Conservation (phyloP, 352 stramenopile species). For the Globisporangium okanoganense region DNA sequence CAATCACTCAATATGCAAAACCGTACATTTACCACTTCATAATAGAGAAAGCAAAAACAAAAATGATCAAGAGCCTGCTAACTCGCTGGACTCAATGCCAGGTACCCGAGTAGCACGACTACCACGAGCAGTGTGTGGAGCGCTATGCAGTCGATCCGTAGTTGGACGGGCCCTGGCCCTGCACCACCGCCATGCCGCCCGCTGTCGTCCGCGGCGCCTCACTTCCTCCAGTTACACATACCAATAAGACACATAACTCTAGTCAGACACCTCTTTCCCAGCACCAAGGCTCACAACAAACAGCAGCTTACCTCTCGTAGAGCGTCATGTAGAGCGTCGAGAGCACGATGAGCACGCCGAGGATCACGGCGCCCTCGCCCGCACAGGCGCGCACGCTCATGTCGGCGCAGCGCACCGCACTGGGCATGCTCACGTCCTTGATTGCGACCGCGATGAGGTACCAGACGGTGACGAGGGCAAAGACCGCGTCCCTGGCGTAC, state of each 20-base stretch:
- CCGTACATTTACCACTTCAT: background rate
- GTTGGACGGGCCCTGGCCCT: conserved; percentile 6
- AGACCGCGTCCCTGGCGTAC: conserved; percentile 60
- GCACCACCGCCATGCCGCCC: conserved; percentile 22
- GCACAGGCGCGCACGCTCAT: conserved; percentile 58
- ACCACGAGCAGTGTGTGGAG: background rate
- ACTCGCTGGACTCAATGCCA: background rate
- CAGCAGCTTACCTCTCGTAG: conserved; percentile 46
- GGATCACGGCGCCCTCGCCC: conserved; percentile 49
- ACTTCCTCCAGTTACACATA: conserved; percentile 4
- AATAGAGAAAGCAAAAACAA: background rate
- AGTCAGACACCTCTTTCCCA: background rate
- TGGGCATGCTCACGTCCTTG: conserved; percentile 47
- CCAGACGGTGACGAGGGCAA: conserved; percentile 62
- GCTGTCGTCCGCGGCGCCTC: conserved; percentile 6
- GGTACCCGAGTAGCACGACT: background rate
- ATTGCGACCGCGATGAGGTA: conserved; percentile 61
- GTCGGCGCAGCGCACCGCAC: conserved; percentile 41
- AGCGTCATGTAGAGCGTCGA: conserved; percentile 47
- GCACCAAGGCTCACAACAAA: background rate
- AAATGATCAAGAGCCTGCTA: background rate
- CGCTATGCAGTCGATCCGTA: conserved; percentile 18
- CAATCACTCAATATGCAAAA: background rate
- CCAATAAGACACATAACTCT: conserved; percentile 2
- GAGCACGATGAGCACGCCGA: conserved; percentile 51